Base-by-base conservation (phyloP, 2,329 filamentous ascomycete genomes). In the Neopestalotiopsis clavispora region DNA sequence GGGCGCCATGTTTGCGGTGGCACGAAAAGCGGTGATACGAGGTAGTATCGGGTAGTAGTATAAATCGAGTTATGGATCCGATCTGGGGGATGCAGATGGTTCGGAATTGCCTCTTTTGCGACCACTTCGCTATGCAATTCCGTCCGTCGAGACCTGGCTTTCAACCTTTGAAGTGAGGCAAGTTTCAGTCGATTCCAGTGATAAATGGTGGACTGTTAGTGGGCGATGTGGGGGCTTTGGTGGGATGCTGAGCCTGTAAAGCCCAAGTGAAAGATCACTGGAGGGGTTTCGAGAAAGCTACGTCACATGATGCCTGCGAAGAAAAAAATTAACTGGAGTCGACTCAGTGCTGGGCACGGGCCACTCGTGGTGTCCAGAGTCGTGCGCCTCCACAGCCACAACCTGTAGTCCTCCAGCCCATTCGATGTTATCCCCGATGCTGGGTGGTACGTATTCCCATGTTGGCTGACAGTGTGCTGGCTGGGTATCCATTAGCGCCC, bases 1-100 rank as follows among this genome's bases (percentile, higher is more conserved):
- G 69, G 92, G 92, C 80, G 92, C 85, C 92, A 95, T 94, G 76
- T 76, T 89, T 84, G 82, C 79, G n/a, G 52, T 6, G 38, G 32
- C 40, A n/a, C n/a, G 32, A 34, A 4, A 17, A 4, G 57, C 6
- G 57, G 30, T 17, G 12, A 12, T 59, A 6, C 30, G 34, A 10
- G n/a, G n/a, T 9, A 52, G 4, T 52, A 9, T 9, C 4, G 34
- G 10, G 34, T 38, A 17, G 17, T 20, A 52, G 20, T n/a, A 23
- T 34, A 20, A 23, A 14, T 17, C 20, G 28, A n/a, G 14, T 2
- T 14, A 17, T 52, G 32, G 23, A 30, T 10, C 30, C 4, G 57
- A n/a, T 34, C 57, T 17, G 57, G 10, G 23, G 30, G 10, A 28
- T 60, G 10, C n/a, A 17, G 6, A 30, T 28, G 7, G 7, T 14